These are phyloP conservation scores for Aurinia saxatilis DNA, from an alignment of 345 rosid genomes.

Conservation along the genomic window DNA sequence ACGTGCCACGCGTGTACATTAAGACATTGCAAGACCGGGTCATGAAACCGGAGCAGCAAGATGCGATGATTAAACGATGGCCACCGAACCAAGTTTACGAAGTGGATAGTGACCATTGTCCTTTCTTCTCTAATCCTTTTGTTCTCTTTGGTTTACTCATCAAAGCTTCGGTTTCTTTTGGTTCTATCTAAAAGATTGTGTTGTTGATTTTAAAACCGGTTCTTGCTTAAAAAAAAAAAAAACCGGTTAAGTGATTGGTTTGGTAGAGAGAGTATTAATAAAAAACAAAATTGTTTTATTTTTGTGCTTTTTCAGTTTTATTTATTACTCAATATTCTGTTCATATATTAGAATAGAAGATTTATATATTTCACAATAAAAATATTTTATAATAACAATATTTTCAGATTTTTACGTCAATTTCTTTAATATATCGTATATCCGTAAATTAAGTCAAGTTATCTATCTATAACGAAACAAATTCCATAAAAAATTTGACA, in stretches of 20 bases:
- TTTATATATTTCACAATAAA: too few species aligned
- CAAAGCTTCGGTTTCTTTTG: conserved; percentile 45
- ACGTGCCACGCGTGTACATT: conserved; percentile 55
- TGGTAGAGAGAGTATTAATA: neutral
- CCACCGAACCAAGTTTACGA: conserved; percentile 48
- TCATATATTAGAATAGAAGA: too few species aligned
- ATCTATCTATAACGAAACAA: too few species aligned
- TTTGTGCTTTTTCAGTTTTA: too few species aligned
- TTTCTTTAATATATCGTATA: too few species aligned
- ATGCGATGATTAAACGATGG: conserved; percentile 67
- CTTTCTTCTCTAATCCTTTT: conserved; percentile 71
- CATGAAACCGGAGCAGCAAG: conserved; percentile 70
- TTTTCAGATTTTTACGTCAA: too few species aligned
- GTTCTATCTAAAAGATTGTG: neutral
- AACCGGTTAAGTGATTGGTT: neutral
- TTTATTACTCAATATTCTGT: too few species aligned
- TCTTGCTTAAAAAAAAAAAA: too few species aligned
- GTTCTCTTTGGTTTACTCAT: conserved; percentile 60
- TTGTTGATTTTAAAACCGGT: too few species aligned
- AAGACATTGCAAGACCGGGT: conserved; percentile 57
- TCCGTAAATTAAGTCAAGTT: too few species aligned
- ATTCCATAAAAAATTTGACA: too few species aligned
- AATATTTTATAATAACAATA: too few species aligned
- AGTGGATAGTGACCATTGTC: conserved; percentile 78
- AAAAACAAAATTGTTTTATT: neutral